phyloP scores from a whole-genome alignment of 2,329 filamentous ascomycete species.

The Lachnellula suecica region DNA sequence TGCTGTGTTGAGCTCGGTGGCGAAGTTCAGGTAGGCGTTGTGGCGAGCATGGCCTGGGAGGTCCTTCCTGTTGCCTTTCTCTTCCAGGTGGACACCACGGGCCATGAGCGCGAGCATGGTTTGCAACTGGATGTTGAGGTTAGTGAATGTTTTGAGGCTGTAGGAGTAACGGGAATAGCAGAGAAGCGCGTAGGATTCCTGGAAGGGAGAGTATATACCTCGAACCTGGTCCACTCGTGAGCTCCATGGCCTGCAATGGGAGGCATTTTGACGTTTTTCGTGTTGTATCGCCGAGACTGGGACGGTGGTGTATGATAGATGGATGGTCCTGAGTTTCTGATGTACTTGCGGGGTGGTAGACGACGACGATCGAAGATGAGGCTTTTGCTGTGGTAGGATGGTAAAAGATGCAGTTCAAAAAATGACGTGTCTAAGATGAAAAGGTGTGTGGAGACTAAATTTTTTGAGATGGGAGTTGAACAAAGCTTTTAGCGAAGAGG shows the following conservation, averaged over 20 bases:
- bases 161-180: background rate
- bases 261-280: slow-evolving; percentile 6
- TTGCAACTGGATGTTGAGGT: slow-evolving; percentile 10
- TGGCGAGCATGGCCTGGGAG: background rate
- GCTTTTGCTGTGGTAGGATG: too few species aligned
- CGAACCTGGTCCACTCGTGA: slow-evolving; percentile 18
- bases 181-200: background rate
- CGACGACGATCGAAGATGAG: too few species aligned
- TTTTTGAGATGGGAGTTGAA: too few species aligned
- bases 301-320: background rate
- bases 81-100: slow-evolving; percentile 19
- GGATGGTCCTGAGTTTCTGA: background rate
- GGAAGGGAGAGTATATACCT: slow-evolving; percentile 12
- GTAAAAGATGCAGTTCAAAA: too few species aligned
- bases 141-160: background rate
- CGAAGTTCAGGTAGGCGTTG: slow-evolving; percentile 25
- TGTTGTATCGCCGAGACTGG: background rate
- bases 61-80: slow-evolving; percentile 22
- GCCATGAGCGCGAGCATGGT: slow-evolving; percentile 32
- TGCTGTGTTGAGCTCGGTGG: slow-evolving; percentile 31
- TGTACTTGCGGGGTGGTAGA: background rate
- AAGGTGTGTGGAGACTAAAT: too few species aligned
- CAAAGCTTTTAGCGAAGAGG: too few species aligned
- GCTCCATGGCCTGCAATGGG: background rate
- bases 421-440: too few species aligned